Evolutionary conservation across 75 land plant genomes (phyloP).

Genomic region (Picea sitchensis): DNA sequence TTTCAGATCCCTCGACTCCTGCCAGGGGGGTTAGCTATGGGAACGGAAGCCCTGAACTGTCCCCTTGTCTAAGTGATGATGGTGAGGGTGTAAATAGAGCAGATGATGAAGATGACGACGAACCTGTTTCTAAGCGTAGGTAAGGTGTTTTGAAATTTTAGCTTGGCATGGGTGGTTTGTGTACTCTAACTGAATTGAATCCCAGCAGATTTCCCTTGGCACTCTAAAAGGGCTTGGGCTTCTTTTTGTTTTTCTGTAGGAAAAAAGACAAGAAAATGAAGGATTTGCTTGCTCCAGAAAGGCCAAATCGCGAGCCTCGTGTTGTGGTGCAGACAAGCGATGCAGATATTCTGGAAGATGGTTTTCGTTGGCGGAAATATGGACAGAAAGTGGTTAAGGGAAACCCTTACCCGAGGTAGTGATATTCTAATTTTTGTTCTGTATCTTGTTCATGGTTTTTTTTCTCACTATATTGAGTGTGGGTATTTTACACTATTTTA

Average conservation of each 20-base stretch:
- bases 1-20: constrained; percentile 25
- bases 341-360: constrained; percentile 76
- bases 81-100: constrained; percentile 25
- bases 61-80: constrained; percentile 53
- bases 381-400: constrained; percentile 98
- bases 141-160: background rate
- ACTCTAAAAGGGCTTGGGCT: background rate
- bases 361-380: constrained; percentile 95
- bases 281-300: constrained; percentile 13
- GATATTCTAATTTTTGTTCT: constrained; percentile 5
- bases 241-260: constrained; percentile 20
- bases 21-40: constrained; percentile 15
- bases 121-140: constrained; percentile 71
- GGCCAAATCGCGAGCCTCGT: constrained; percentile 55
- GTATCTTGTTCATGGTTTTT: background rate
- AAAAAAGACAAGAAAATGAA: constrained; percentile 13
- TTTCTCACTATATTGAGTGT: background rate
- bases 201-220: background rate
- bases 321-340: constrained; percentile 82
- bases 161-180: background rate
- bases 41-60: constrained; percentile 40
- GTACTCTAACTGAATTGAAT: background rate
- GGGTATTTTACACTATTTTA: background rate
- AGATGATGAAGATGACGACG: constrained; percentile 47
- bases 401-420: constrained; percentile 86